These are phyloP conservation scores for Amaranthus hypochondriacus DNA, from an alignment of 148 eudicot species.

Conservation along the genomic window DNA sequence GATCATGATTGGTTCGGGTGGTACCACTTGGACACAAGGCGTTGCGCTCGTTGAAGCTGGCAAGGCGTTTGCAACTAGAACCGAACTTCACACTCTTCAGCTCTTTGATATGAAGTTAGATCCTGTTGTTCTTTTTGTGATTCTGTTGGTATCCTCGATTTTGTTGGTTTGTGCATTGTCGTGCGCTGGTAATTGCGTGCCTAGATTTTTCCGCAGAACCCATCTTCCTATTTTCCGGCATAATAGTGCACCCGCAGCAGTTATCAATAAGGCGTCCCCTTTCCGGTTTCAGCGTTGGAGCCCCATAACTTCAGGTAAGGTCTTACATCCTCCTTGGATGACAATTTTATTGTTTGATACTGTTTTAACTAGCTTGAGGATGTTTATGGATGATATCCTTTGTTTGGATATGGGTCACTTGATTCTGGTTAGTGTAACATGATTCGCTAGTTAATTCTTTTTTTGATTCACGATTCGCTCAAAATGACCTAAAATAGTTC, in stretches of 20 bases:
- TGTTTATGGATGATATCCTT: too few relatives aligned
- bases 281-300: constrained; percentile 75
- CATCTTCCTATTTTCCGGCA: constrained; percentile 68
- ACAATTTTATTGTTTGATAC: too few relatives aligned
- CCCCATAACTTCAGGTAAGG: constrained; percentile 66
- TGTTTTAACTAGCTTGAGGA: too few relatives aligned
- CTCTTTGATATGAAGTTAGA: constrained; percentile 61
- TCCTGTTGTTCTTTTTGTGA: constrained; percentile 52
- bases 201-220: constrained; percentile 54
- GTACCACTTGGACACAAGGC: constrained; percentile 96
- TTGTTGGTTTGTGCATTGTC: constrained; percentile 55
- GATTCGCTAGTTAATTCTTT: too few relatives aligned
- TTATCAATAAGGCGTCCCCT: constrained; percentile 60
- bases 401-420: too few relatives aligned
- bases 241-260: constrained; percentile 50
- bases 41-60: constrained; percentile 97
- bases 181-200: constrained; percentile 51
- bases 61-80: constrained; percentile 52
- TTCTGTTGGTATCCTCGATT: constrained; percentile 52
- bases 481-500: too few relatives aligned
- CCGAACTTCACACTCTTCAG: constrained; percentile 40
- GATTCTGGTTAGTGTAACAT: too few relatives aligned
- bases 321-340: neutral
- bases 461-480: too few relatives aligned
- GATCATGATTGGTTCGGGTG: constrained; percentile 79